Evolutionary conservation across 495 filamentous ascomycete species (phyloP), one percentile per base, ranked within the genome.

Genomic region (Cudoniella acicularis): DNA sequence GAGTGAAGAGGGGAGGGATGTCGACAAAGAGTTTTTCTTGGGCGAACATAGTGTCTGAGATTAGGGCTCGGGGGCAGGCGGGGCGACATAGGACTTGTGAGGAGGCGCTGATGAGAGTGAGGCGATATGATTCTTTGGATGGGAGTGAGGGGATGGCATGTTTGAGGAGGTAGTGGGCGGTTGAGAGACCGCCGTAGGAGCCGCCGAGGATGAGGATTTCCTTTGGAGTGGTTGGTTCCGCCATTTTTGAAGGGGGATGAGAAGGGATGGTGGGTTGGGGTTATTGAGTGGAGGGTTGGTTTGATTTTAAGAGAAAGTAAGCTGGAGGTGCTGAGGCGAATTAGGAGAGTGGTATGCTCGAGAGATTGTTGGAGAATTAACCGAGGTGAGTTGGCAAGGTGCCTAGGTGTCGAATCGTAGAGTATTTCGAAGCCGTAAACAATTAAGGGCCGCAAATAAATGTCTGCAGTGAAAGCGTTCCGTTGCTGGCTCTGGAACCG

Each of bases 191-290:
- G 43, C 43, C 79, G 63, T 78, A 83, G 43, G 79, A 83, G 27
- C 72, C 79, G 21, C 80, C 81, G 25, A 83, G 67, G 52, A 84
- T 75, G 55, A 83, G 56, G 52, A 81, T 75, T n/a, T 71, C 75
- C 57, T 77, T 64, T 20, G 24, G 18, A 2, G 62, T 54, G 3
- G 3, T 3, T 10, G 48, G 20, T 24, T 23, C 20, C 3, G 30
- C 13, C 30, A 36, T 36, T 4, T 4, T 36, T 36, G 30, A 4
- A 13, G 4, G 30, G 30, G 30, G 30, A 36, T n/a, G n/a, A n/a
- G n/a, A n/a, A n/a, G n/a, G n/a, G n/a, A n/a, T n/a, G n/a, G n/a
- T n/a, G n/a, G n/a, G n/a, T n/a, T n/a, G n/a, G n/a, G n/a, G n/a
- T n/a, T n/a, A n/a, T n/a, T n/a, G n/a, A n/a, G n/a, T n/a, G n/a